phyloP scores from a whole-genome alignment of 116 monocot species.

The Posidonia oceanica region DNA sequence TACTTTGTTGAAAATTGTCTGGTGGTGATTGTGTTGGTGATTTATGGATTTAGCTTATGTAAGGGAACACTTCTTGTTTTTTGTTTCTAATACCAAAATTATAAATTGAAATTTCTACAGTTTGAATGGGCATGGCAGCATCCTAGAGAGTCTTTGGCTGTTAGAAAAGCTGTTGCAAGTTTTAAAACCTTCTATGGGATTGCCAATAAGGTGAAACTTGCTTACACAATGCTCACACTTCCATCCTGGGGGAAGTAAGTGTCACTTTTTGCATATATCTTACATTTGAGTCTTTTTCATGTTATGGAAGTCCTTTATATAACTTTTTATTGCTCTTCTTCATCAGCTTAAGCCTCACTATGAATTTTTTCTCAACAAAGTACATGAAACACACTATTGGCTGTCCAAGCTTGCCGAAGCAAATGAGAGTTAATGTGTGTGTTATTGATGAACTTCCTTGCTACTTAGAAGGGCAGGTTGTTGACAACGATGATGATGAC shows the following conservation, averaged over 20 bases:
- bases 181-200: slow-evolving; percentile 80
- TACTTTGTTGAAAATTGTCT: too few species aligned
- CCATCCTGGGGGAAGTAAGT: slow-evolving; percentile 79
- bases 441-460: slow-evolving; percentile 84
- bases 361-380: slow-evolving; percentile 92
- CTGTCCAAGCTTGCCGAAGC: slow-evolving; percentile 64
- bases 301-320: background rate
- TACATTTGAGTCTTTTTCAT: background rate
- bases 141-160: slow-evolving; percentile 72
- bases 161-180: slow-evolving; percentile 68
- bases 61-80: background rate
- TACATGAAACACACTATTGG: slow-evolving; percentile 40
- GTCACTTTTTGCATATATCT: background rate
- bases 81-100: background rate
- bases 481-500: slow-evolving; percentile 17
- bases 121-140: slow-evolving; percentile 99
- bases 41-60: too few species aligned
- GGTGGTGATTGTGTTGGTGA: too few species aligned
- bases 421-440: slow-evolving; percentile 49
- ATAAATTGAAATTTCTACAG: slow-evolving; percentile 24
- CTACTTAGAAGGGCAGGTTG: slow-evolving; percentile 28
- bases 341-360: slow-evolving; percentile 64
- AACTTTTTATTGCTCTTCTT: slow-evolving; percentile 5
- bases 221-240: slow-evolving; percentile 84
- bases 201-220: slow-evolving; percentile 77